Conservation (phyloP, 1,139 yeast genomes). For the Pichia sp. region DNA sequence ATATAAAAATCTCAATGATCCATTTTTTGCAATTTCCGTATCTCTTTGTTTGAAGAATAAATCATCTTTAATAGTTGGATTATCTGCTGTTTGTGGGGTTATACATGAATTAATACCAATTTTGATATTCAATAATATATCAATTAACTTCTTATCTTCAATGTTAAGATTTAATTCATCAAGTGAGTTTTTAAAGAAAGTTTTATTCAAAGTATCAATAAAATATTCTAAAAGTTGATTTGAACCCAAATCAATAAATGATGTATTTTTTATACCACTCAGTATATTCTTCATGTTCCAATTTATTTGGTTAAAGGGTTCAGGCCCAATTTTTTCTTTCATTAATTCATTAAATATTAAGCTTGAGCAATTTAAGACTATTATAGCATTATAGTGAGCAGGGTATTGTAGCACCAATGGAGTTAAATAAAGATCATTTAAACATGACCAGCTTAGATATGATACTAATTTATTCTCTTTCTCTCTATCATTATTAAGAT, state of each 20-base stretch:
- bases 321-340: conserved; percentile 2
- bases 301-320: not conserved
- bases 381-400: conserved; percentile 74
- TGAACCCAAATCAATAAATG: conserved; percentile 30
- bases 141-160: conserved; percentile 19
- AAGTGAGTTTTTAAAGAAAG: conserved; percentile 21
- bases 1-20: conserved; percentile 28
- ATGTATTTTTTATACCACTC: not conserved
- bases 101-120: conserved; percentile 15
- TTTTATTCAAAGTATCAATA: conserved; percentile 23
- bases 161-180: conserved; percentile 14
- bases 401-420: conserved; percentile 68
- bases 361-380: conserved; percentile 49
- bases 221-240: conserved; percentile 27
- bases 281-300: not conserved
- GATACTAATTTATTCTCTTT: conserved; percentile 32
- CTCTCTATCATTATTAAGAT: conserved; percentile 1
- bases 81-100: not conserved
- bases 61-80: conserved; percentile 16
- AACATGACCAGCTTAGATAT: conserved; percentile 65
- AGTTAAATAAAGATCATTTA: conserved; percentile 69
- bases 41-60: conserved; percentile 25
- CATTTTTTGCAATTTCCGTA: conserved; percentile 26
- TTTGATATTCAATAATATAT: conserved; percentile 24
- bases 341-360: conserved; percentile 31